Percentiles rank a stretch among this genome's conserved stretches.
Conservation (phyloP, 257 asterid species). For the Nicotiana benthamiana region DNA sequence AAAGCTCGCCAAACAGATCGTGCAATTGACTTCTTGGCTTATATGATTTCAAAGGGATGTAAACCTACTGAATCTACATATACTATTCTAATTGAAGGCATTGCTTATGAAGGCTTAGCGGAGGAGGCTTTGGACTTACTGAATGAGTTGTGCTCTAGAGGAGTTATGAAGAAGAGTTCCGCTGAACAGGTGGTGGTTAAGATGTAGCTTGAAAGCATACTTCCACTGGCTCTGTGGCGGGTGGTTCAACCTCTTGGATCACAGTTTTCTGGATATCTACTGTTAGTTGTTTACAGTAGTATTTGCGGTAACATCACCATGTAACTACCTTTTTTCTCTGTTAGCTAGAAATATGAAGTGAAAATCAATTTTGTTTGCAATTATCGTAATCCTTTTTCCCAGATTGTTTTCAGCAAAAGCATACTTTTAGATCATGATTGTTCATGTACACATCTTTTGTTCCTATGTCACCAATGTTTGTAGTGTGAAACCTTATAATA, state of each 20-base stretch:
- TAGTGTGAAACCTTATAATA: background rate
- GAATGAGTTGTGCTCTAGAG: constrained; percentile 56
- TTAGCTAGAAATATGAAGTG: background rate
- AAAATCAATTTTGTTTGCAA: background rate
- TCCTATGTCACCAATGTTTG: background rate
- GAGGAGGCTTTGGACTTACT: constrained; percentile 63
- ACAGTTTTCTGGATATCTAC: background rate
- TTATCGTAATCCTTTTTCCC: background rate
- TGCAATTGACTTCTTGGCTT: constrained; percentile 66
- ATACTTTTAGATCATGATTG: background rate
- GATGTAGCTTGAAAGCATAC: background rate
- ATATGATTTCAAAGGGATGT: constrained; percentile 71
- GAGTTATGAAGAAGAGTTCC: constrained; percentile 57
- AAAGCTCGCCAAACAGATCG: constrained; percentile 68
- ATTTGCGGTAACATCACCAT: background rate
- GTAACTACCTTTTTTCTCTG: background rate
- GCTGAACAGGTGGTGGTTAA: constrained; percentile 34
- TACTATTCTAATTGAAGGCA: constrained; percentile 69
- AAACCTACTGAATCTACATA: constrained; percentile 78
- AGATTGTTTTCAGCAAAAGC: background rate
- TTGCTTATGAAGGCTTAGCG: constrained; percentile 59
- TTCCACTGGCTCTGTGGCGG: background rate
- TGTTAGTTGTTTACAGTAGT: background rate
- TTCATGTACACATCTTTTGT: background rate
- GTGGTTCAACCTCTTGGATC: background rate